Evolutionary conservation across 208 protist species (phyloP), one percentile per base, ranked within the genome.

Genomic region (Leishmania martiniquensis): DNA sequence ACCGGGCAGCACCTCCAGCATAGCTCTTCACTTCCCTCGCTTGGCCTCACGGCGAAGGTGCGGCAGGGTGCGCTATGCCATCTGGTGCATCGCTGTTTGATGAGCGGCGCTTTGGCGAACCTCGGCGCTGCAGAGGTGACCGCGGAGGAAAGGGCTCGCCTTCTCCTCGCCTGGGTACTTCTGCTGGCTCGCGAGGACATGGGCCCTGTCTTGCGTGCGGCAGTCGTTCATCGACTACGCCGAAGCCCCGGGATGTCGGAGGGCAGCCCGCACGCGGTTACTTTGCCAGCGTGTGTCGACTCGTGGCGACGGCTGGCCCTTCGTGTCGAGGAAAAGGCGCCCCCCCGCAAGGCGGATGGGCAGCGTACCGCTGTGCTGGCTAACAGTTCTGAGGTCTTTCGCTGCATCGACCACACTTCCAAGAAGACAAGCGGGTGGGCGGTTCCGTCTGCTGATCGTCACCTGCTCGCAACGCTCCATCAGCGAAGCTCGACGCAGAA

Each of bases 61-160:
- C 72, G 78, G 60, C 7, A 32, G 42, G 57, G 73, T 32, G 63
- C 75, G 22, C 80, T 87, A 51, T 51, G 49, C 25, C 84, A 87
- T 42, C 76, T 84, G 6, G 32, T 85, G 44, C 67, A 70, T 52
- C 78, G 84, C 66, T 74, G 65, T n/a, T 52, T 87, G 29, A 29
- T 74, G 34, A 74, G 17, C 47, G n/a, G 44, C 47, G 32, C 70
- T 20, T 4, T 32, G 17, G 49, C 67, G 39, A 1, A 37, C 10
- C n/a, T 29, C 25, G 51, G 29, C 22, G 34, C 52, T n/a, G 49
- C 45, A 10, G 67, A 63, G 34, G 44, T 57, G 0, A 44, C 37
- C n/a, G 66, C 42, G 1, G 44, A 12, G 60, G 44, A 22, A 44
- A 52, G 51, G 32, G 54, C 25, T 2, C 12, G 63, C 34, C 72